Percentiles rank a stretch among this genome's conserved stretches.
phyloP scores from a whole-genome alignment of 176 grass and related monocot genomes.

The Guadua angustifolia region DNA sequence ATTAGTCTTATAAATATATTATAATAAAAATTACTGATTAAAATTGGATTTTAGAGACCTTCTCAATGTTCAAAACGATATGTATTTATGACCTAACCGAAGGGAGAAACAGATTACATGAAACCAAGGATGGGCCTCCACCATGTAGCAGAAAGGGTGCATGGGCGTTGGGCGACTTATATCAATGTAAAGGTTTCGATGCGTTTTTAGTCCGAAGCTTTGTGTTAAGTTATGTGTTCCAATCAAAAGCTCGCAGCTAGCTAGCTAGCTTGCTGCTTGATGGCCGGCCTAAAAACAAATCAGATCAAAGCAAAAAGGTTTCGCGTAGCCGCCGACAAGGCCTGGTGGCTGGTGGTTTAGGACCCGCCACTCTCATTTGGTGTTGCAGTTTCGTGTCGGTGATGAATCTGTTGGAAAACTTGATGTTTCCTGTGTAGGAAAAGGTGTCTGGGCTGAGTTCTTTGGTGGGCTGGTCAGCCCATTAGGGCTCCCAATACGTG shows the following conservation, averaged over 20 bases:
- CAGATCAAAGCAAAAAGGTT: neutral
- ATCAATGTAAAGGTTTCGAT: neutral
- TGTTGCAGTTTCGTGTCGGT: slow-evolving; percentile 45
- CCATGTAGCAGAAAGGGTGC: slow-evolving; percentile 42
- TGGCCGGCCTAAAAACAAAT: slow-evolving; percentile 26
- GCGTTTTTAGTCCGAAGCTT: neutral
- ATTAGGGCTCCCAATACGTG: too few species aligned
- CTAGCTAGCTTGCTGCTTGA: neutral
- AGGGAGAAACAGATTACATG: slow-evolving; percentile 29
- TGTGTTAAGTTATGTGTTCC: slow-evolving; percentile 14
- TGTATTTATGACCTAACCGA: too few species aligned
- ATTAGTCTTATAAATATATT: too few species aligned
- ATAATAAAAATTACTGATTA: too few species aligned
- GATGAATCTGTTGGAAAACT: too few species aligned
- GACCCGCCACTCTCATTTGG: slow-evolving; percentile 11
- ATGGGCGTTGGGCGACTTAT: slow-evolving; percentile 8
- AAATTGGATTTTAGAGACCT: too few species aligned
- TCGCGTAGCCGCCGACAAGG: slow-evolving; percentile 36
- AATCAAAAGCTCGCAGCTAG: slow-evolving; percentile 18
- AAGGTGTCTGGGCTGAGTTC: too few species aligned
- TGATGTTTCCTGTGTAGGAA: too few species aligned
- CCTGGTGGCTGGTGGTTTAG: slow-evolving; percentile 32
- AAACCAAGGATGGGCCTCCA: slow-evolving; percentile 49
- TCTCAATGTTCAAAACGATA: too few species aligned
- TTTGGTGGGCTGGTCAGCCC: too few species aligned